Evolutionary conservation across 495 filamentous ascomycete genomes (phyloP).

Genomic region (Hypoxylon crocopeplum): DNA sequence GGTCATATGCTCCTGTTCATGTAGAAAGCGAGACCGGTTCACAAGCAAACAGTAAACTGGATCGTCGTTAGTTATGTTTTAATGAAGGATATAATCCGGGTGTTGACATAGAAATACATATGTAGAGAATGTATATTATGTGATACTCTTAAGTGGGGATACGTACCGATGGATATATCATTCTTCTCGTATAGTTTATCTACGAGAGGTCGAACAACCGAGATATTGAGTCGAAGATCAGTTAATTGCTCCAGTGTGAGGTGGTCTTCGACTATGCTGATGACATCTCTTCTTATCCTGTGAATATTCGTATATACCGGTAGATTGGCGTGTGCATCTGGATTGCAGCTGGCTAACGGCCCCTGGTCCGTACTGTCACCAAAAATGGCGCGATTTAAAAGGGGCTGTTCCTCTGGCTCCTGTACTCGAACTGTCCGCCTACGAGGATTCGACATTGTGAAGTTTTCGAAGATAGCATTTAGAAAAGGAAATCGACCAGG

Average conservation of each 20-base stretch:
- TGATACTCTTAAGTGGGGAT: neutral
- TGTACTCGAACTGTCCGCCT: constrained; percentile 22
- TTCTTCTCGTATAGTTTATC: constrained; percentile 72
- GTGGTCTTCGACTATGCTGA: constrained; percentile 59
- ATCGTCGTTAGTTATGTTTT: constrained; percentile 1
- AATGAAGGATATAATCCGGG: neutral
- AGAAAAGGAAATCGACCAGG: neutral
- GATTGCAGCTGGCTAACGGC: constrained; percentile 31
- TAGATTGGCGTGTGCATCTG: constrained; percentile 49
- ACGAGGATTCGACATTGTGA: constrained; percentile 27
- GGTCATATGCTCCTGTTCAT: constrained; percentile 68
- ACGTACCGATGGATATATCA: constrained; percentile 68
- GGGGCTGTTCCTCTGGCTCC: constrained; percentile 38
- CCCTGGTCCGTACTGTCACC: constrained; percentile 30
- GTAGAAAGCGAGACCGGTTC: constrained; percentile 71
- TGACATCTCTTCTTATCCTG: constrained; percentile 58
- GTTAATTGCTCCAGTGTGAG: constrained; percentile 69
- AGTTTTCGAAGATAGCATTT: neutral
- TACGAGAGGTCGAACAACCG: constrained; percentile 71
- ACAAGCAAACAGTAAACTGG: constrained; percentile 71
- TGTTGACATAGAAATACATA: neutral
- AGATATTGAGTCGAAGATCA: constrained; percentile 73
- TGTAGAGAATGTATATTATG: neutral
- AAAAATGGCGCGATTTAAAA: constrained; percentile 31
- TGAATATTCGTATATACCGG: constrained; percentile 63